phyloP scores from a whole-genome alignment of 1,284 basidiomycete genomes.

The Naganishia cerealis region DNA sequence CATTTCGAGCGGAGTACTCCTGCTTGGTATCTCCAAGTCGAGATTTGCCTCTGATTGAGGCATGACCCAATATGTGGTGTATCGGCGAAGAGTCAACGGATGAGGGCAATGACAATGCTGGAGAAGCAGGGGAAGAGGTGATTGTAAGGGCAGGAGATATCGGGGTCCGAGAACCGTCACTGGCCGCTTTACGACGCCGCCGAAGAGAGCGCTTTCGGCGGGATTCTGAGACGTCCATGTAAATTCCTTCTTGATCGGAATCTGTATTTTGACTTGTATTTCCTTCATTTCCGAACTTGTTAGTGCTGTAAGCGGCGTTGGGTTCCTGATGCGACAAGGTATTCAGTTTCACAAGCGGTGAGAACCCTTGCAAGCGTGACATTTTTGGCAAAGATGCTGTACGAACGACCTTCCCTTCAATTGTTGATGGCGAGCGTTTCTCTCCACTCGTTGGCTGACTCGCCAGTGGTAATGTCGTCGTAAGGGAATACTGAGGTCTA shows the following conservation, averaged over 20 bases:
- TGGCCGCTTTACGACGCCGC: constrained; percentile 18
- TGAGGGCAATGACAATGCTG: background rate
- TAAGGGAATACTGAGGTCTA: background rate
- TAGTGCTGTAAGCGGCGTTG: background rate
- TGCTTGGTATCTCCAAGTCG: background rate
- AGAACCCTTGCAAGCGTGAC: constrained; percentile 15
- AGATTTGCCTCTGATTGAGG: background rate
- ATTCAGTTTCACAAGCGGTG: constrained; percentile 1
- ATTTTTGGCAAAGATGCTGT: constrained; percentile 22
- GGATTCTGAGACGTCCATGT: constrained; percentile 11
- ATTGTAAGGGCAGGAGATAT: constrained; percentile 8
- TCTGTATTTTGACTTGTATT: background rate
- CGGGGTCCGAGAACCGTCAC: constrained; percentile 18
- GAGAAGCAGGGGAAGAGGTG: background rate
- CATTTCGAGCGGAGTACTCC: constrained; percentile 10
- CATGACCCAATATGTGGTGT: constrained; percentile 5
- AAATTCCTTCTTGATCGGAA: constrained; percentile 19
- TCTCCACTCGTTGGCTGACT: background rate
- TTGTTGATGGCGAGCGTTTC: background rate
- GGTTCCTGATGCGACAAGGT: background rate
- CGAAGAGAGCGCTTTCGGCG: constrained; percentile 12
- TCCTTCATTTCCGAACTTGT: background rate
- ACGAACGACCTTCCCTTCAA: background rate
- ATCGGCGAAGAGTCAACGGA: constrained; percentile 15
- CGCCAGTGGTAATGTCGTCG: background rate